Base-by-base conservation (phyloP, 768 basidiomycete species). In the Cystofilobasidium capitatum region DNA sequence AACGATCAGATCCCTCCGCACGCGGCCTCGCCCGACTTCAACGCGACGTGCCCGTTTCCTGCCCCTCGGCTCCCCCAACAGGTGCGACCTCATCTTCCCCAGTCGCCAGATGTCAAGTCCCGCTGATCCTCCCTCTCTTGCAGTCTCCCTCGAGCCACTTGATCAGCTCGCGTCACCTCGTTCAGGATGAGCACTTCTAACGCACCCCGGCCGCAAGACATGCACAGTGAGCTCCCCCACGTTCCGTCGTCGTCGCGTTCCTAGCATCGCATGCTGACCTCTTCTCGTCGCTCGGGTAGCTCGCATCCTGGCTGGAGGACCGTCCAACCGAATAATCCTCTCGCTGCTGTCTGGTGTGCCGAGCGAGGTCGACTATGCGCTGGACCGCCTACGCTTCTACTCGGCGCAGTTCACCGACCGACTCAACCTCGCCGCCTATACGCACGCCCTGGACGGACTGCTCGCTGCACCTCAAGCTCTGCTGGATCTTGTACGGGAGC, bases 271-370 rank as follows among this genome's bases (percentile, higher is more conserved):
- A 8, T 10, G 6, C 16, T 24, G 6, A 51, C 49, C 26, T 51
- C 24, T 49, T 26, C n/a, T 24, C 8, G n/a, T 22, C 10, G 5
- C 22, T 26, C 20, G 2, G 22, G 2, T 14, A 55, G 51, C 29
- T 9, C 51, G 51, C 51, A n/a, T n/a, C 1, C 51, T 55, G 31
- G 2, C 20, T 2, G 29, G 29, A 3, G 81, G 83, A 2, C 80
- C 87, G 0, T 86, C 80, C 74, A 97, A 97, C 75, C 83, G 93
- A 47, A 90, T 97, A 84, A 81, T 91, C n/a, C 84, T 99, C 20
- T 86, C 92, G 2, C 78, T 98, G 47, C 83, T 85, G 31, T 97
- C 90, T 17, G 87, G 85, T 6, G 86, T 98, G 57, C 81, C 85
- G 62, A 77, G 83, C 10, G 94, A 98, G 74, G 82, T 92, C 65